Evolutionary conservation across 164 flowering plant species (phyloP).

Genomic region (Liriodendron chinense): DNA sequence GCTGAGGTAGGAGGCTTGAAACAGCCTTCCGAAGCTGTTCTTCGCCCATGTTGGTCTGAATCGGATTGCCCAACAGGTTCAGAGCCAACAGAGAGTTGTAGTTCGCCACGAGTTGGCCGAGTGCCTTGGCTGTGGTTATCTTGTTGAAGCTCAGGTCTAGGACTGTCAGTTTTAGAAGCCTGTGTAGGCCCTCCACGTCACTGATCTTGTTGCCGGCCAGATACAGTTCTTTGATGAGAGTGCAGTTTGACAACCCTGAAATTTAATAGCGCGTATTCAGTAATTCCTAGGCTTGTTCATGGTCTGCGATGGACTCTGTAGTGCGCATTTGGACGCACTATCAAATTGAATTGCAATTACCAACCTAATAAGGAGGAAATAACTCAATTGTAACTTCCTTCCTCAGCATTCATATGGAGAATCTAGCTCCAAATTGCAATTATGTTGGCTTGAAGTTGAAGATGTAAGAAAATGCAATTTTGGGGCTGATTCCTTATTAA

Average conservation of each 20-base stretch:
- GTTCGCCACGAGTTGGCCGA: slow-evolving; percentile 89
- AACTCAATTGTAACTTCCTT: too few relatives aligned
- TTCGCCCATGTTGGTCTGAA: slow-evolving; percentile 69
- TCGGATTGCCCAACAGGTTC: slow-evolving; percentile 79
- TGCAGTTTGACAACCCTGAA: slow-evolving; percentile 74
- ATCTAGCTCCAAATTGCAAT: too few relatives aligned
- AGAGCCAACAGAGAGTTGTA: slow-evolving; percentile 72
- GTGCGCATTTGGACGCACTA: too few relatives aligned
- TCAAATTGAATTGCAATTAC: too few relatives aligned
- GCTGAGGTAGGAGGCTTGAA: slow-evolving; percentile 71
- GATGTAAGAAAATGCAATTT: too few relatives aligned
- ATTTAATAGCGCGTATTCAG: not conserved
- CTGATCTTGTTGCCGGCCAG: slow-evolving; percentile 95
- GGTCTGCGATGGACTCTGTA: too few relatives aligned
- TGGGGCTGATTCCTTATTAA: too few relatives aligned
- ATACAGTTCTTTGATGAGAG: slow-evolving; percentile 79
- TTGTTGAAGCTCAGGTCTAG: slow-evolving; percentile 94
- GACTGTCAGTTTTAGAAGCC: slow-evolving; percentile 78
- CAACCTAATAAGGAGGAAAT: too few relatives aligned
- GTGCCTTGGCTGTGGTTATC: slow-evolving; percentile 75
- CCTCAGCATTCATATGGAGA: too few relatives aligned
- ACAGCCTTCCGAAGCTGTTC: slow-evolving; percentile 79
- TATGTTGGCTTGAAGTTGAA: too few relatives aligned
- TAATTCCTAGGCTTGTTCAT: too few relatives aligned
- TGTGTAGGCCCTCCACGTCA: slow-evolving; percentile 81